Evolutionary conservation across 306 rosid genomes (phyloP).

Genomic region (Myrica gale): DNA sequence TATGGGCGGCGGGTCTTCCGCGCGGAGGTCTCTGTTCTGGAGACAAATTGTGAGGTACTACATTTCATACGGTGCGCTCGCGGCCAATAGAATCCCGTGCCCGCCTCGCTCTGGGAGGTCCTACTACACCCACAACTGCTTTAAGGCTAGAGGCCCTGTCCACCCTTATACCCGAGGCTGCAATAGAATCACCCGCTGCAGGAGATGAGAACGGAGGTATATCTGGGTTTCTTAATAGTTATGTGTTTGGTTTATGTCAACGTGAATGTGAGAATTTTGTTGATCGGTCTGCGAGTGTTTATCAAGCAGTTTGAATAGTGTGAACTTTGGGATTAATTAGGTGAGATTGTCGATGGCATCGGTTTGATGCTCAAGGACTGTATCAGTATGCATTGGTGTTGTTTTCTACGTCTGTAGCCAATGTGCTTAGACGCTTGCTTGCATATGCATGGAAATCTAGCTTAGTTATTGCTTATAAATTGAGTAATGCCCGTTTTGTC

Average conservation of each 20-base stretch:
- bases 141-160: slow-evolving; percentile 72
- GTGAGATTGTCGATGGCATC: slow-evolving; percentile 18
- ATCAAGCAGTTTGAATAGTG: not conserved
- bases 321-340: slow-evolving; percentile 1
- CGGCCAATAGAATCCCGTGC: slow-evolving; percentile 87
- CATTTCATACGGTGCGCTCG: slow-evolving; percentile 87
- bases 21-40: slow-evolving; percentile 85
- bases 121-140: slow-evolving; percentile 82
- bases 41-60: slow-evolving; percentile 46
- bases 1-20: slow-evolving; percentile 28
- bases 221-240: not conserved
- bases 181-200: slow-evolving; percentile 72
- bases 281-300: not conserved
- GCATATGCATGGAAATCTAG: not conserved
- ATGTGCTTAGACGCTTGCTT: not conserved
- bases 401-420: not conserved
- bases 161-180: slow-evolving; percentile 77
- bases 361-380: slow-evolving; percentile 20
- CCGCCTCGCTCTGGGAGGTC: slow-evolving; percentile 96
- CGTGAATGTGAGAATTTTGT: not conserved
- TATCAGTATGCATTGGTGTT: not conserved
- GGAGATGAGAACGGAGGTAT: slow-evolving; percentile 39
- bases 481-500: not conserved
- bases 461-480: not conserved
- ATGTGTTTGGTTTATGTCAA: not conserved